These are phyloP conservation scores for Candida buenavistaensis DNA, from an alignment of 1,139 yeast genomes.

Conservation along the genomic window DNA sequence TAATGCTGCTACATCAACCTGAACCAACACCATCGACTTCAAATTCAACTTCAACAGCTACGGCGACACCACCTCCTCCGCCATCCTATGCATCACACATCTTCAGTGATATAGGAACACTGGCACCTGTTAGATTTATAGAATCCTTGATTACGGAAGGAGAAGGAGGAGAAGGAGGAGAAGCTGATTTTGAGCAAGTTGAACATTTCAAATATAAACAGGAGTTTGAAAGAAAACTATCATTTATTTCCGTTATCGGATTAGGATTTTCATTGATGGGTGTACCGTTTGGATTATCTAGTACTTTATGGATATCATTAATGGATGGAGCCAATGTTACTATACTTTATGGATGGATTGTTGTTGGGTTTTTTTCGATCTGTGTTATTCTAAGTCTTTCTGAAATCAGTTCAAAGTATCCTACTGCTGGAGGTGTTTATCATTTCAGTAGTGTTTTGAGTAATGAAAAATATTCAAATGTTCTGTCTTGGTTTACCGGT, in stretches of 20 bases:
- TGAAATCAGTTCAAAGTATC: conserved; percentile 72
- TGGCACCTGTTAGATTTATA: conserved; percentile 24
- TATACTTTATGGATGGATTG: conserved; percentile 67
- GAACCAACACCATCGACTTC: background rate
- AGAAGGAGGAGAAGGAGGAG: conserved; percentile 21
- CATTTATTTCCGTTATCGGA: conserved; percentile 69
- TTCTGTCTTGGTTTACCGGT: conserved; percentile 73
- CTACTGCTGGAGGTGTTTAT: conserved; percentile 73
- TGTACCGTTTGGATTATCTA: conserved; percentile 73
- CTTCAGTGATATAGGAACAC: conserved; percentile 14
- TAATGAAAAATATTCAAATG: conserved; percentile 51
- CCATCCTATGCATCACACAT: conserved; percentile 22
- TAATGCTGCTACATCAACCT: conserved; percentile 1
- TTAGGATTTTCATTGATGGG: conserved; percentile 78
- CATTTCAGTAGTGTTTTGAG: conserved; percentile 74
- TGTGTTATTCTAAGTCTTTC: conserved; percentile 67
- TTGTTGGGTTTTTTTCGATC: conserved; percentile 60
- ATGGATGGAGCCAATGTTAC: conserved; percentile 76
- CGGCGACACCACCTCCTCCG: conserved; percentile 12
- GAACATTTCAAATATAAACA: conserved; percentile 74
- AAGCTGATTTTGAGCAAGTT: conserved; percentile 55
- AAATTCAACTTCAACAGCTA: background rate
- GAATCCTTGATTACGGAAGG: conserved; percentile 21
- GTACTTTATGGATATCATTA: conserved; percentile 67
- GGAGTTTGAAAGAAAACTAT: conserved; percentile 61